These are phyloP conservation scores for Dispira parvispora DNA, from an alignment of 192 early-diverging fungal species.

Conservation along the genomic window DNA sequence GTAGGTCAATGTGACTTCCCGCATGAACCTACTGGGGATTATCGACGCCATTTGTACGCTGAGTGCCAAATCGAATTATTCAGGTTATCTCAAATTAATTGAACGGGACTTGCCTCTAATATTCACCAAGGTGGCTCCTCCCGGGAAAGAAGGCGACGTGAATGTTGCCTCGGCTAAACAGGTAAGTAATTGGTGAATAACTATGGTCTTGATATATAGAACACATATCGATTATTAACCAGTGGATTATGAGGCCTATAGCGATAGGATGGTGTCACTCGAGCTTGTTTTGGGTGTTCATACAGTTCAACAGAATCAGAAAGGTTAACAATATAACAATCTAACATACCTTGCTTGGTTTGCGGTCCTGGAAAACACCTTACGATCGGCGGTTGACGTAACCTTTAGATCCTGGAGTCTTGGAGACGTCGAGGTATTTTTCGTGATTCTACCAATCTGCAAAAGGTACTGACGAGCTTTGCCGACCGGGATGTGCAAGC, in stretches of 20 bases:
- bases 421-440: slow-evolving; percentile 21
- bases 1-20: slow-evolving; percentile 17
- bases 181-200: slow-evolving; percentile 7
- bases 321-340: not conserved
- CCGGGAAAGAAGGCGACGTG: slow-evolving; percentile 21
- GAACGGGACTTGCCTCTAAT: slow-evolving; percentile 17
- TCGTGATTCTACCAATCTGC: not conserved
- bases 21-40: slow-evolving; percentile 28
- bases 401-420: slow-evolving; percentile 6
- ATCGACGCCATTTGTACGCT: slow-evolving; percentile 25
- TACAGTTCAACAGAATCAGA: not conserved
- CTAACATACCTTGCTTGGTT: not conserved
- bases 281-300: not conserved
- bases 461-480: too few species aligned
- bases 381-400: too few species aligned
- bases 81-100: slow-evolving; percentile 20
- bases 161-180: slow-evolving; percentile 23
- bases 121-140: slow-evolving; percentile 20
- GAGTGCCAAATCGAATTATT: slow-evolving; percentile 5
- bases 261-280: not conserved
- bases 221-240: not conserved
- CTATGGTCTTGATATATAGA: too few species aligned
- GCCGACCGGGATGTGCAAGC: too few species aligned
- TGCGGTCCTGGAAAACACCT: not conserved
- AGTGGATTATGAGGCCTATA: not conserved